Percentiles rank a stretch among this genome's conserved stretches.
These are phyloP conservation scores for Cucumis hystrix DNA, from an alignment of 306 rosid species.

Conservation along the genomic window DNA sequence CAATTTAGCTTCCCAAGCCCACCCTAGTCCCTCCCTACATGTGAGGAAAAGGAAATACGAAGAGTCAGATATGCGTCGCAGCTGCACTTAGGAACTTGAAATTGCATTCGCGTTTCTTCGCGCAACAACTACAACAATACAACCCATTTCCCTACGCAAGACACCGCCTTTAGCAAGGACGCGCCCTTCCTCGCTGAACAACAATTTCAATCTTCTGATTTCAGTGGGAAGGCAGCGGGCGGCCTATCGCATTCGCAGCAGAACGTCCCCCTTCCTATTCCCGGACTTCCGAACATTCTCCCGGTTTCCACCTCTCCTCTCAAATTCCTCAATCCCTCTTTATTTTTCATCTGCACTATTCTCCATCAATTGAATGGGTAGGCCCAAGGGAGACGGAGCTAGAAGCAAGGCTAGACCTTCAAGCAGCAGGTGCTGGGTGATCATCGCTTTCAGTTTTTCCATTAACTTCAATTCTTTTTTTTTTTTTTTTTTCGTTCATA, in stretches of 20 bases:
- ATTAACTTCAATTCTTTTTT: background rate
- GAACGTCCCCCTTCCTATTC: background rate
- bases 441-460: background rate
- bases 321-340: background rate
- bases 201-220: background rate
- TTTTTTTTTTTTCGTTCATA: background rate
- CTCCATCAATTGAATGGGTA: constrained; percentile 34
- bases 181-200: no score
- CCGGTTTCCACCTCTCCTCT: background rate
- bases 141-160: no score
- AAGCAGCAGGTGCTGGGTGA: constrained; percentile 58
- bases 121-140: no score
- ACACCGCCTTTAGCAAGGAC: no score
- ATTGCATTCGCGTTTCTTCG: no score
- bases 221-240: background rate
- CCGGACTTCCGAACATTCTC: background rate
- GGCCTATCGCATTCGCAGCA: background rate
- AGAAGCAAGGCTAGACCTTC: constrained; percentile 81
- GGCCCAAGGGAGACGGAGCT: constrained; percentile 73
- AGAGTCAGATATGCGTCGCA: no score
- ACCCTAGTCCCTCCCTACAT: no score
- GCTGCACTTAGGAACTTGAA: no score
- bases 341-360: background rate
- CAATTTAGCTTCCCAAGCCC: no score
- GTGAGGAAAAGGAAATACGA: no score